Base-by-base conservation (phyloP, 2,329 filamentous ascomycete species). In the Cladosporium phlei region DNA sequence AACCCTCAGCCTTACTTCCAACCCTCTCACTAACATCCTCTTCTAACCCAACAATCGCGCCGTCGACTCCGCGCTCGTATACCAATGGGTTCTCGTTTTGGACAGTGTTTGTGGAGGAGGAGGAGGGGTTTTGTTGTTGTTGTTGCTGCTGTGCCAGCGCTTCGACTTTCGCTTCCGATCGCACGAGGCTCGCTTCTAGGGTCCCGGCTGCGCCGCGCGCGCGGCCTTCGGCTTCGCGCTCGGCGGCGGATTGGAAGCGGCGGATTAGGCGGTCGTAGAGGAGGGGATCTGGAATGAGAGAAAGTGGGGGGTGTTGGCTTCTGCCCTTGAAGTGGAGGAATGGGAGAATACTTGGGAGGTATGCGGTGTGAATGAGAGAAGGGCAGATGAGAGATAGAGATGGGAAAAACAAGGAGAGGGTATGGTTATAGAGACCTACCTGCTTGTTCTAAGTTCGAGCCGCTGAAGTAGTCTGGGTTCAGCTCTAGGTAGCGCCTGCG, bases 211-310 rank as follows among this genome's bases (percentile, higher is more conserved):
- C 93, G 9, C 88, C 88, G 61, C 88, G 88, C 7, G 72, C 69
- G 33, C 79, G 79, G 7, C 83, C 85, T 56, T 91, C 86, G 5
- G 76, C 76, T 61, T 88, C 81, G 44, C 87, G 80, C 67, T 95
- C 88, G 3, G 75, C 72, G 2, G 82, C 69, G 1, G 82, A 83
- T 54, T 90, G 86, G 63, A 89, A 90, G 42, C 80, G 80, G 43
- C 87, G 81, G 50, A 95, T 78, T 19, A 94, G 75, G 44, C 80
- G 78, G 64, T 94, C 86, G 71, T 95, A 95, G 24, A 94, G 77
- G 7, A 91, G 70, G 1, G 88, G 88, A 66, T 93, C 86, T 76
- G 61, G 22, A 27, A n/a, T 45, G 9, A 16, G 21, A 12, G 42
- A 16, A 37, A 52, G 45, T 28, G 19, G 40, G 42, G 44, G 37